phyloP scores from a whole-genome alignment of 2,329 filamentous ascomycete species.

The Xylaria sp. region DNA sequence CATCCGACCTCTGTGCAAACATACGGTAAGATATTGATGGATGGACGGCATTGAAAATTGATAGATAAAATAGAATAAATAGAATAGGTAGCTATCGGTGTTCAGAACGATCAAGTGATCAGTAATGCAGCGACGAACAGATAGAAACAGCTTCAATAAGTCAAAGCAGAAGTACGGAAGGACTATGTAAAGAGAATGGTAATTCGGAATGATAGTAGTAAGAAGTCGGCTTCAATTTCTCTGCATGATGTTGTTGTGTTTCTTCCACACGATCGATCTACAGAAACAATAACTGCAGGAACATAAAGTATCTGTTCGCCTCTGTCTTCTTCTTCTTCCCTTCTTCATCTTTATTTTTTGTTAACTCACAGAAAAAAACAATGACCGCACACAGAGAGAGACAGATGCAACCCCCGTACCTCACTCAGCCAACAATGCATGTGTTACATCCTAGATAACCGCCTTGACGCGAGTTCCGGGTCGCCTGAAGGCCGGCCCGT shows the following conservation, averaged over 20 bases:
- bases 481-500: neutral
- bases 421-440: neutral
- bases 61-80: too few species aligned
- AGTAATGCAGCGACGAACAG: too few species aligned
- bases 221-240: neutral
- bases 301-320: neutral
- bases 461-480: neutral
- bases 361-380: neutral
- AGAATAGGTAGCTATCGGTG: too few species aligned
- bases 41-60: too few species aligned
- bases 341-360: too few species aligned
- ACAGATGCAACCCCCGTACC: neutral
- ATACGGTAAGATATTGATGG: too few species aligned
- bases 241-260: neutral
- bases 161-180: too few species aligned
- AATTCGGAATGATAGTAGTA: neutral
- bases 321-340: too few species aligned
- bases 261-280: neutral
- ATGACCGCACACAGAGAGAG: neutral
- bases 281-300: neutral
- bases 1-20: too few species aligned
- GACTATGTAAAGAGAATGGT: too few species aligned
- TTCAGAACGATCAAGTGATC: too few species aligned
- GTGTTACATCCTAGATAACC: conserved; percentile 1
- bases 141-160: too few species aligned